Percentiles rank a stretch among this genome's conserved stretches.
phyloP scores from a whole-genome alignment of 2,329 filamentous ascomycete species.

The Delphinella strobiligena region DNA sequence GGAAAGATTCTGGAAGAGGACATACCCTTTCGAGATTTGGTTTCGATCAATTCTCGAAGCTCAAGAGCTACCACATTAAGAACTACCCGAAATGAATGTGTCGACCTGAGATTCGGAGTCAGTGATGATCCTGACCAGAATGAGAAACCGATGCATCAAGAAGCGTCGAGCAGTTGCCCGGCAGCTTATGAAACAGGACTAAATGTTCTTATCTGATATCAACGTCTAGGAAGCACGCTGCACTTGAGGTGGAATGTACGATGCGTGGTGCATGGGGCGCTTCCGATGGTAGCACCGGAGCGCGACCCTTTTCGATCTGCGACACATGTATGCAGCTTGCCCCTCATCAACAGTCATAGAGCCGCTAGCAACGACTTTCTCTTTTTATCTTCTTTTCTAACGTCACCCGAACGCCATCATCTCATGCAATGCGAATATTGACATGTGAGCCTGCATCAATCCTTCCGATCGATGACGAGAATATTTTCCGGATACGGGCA shows the following conservation, averaged over 20 bases:
- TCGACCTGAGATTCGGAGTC: not conserved
- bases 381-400: no score
- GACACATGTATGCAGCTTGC: not conserved
- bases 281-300: no score
- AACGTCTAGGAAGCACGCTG: not conserved
- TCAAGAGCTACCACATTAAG: constrained; percentile 94
- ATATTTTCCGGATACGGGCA: no score
- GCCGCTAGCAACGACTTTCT: no score
- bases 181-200: no score
- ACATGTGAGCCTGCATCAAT: no score
- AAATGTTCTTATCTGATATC: not conserved
- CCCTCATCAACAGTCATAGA: not conserved
- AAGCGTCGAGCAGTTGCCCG: no score
- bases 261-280: no score
- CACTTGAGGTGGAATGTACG: not conserved
- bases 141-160: no score
- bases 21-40: constrained; percentile 81
- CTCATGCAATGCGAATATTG: no score
- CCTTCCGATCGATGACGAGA: no score
- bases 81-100: constrained; percentile 46
- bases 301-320: not conserved
- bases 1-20: constrained; percentile 93
- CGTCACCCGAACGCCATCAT: no score
- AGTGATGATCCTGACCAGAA: not conserved
- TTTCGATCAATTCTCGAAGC: constrained; percentile 90